These are phyloP conservation scores for Tetrahymena elliotti DNA, from an alignment of 73 alveolate species.

Conservation along the genomic window DNA sequence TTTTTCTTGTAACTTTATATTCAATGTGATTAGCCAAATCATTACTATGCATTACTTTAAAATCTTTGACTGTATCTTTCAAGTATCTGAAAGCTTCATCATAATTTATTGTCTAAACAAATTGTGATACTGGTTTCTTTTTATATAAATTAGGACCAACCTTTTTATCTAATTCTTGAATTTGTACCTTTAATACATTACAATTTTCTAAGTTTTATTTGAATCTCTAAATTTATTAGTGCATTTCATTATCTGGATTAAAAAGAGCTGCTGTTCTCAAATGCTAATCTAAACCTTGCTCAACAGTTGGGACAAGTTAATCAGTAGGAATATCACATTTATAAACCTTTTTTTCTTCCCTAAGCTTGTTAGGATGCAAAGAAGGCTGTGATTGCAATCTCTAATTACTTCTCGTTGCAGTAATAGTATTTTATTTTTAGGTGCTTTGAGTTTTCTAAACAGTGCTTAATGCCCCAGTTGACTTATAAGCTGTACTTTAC, in stretches of 20 bases:
- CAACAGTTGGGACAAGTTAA: not conserved
- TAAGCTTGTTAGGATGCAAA: not conserved
- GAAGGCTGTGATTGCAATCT: not conserved
- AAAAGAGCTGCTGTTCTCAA: not conserved
- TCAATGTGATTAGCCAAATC: not conserved
- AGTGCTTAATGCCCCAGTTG: not conserved
- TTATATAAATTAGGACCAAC: not conserved
- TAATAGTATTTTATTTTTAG: not conserved
- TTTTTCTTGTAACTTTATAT: not conserved
- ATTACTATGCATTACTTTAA: not conserved
- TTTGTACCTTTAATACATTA: not conserved
- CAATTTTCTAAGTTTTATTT: not conserved
- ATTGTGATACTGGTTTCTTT: not conserved
- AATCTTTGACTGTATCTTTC: not conserved
- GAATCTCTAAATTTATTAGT: not conserved
- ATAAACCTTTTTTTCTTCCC: not conserved
- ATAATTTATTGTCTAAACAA: not conserved
- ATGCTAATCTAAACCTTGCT: not conserved
- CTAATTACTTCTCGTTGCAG: not conserved
- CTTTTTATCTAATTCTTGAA: not conserved
- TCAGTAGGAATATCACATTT: not conserved
- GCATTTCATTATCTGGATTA: not conserved
- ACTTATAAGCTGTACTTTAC: not conserved
- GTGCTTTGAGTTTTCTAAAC: not conserved
- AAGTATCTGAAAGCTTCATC: not conserved